A percentile compares a stretch with the other conserved stretches of the same genome.
phyloP scores from a whole-genome alignment of 352 stramenopile genomes.

The Phytophthora pseudosyringae region DNA sequence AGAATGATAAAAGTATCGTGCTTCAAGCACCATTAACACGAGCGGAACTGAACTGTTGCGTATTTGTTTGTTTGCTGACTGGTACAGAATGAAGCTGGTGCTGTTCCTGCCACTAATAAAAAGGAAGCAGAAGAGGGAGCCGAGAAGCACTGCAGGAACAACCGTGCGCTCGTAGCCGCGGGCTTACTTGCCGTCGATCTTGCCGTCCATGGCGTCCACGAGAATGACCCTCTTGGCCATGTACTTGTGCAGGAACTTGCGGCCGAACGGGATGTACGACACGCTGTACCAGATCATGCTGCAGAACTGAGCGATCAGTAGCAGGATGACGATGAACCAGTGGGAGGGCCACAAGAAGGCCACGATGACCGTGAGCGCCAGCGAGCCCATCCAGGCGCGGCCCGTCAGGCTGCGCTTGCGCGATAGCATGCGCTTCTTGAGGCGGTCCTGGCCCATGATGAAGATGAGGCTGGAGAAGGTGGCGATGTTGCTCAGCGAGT shows the following conservation, averaged over 20 bases:
- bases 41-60: conserved; percentile 8
- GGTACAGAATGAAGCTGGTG: conserved; percentile 8
- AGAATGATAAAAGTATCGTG: conserved; percentile 12
- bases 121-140: conserved; percentile 20
- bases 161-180: not conserved
- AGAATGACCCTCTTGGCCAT: conserved; percentile 43
- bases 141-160: conserved; percentile 16
- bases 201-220: conserved; percentile 44
- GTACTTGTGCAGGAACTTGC: conserved; percentile 55
- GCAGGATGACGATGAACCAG: conserved; percentile 56
- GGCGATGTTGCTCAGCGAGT: conserved; percentile 51
- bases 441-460: conserved; percentile 48
- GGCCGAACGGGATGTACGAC: conserved; percentile 57
- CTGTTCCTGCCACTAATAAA: conserved; percentile 33
- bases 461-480: conserved; percentile 54
- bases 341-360: conserved; percentile 50
- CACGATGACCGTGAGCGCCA: conserved; percentile 50
- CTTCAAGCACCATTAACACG: conserved; percentile 3
- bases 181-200: conserved; percentile 46
- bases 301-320: conserved; percentile 58
- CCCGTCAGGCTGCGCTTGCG: conserved; percentile 40
- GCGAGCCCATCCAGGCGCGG: conserved; percentile 47
- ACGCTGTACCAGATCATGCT: conserved; percentile 69
- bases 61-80: conserved; percentile 15
- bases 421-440: conserved; percentile 51